phyloP scores from a whole-genome alignment of 2,329 filamentous ascomycete genomes.

The Hortaea werneckii region DNA sequence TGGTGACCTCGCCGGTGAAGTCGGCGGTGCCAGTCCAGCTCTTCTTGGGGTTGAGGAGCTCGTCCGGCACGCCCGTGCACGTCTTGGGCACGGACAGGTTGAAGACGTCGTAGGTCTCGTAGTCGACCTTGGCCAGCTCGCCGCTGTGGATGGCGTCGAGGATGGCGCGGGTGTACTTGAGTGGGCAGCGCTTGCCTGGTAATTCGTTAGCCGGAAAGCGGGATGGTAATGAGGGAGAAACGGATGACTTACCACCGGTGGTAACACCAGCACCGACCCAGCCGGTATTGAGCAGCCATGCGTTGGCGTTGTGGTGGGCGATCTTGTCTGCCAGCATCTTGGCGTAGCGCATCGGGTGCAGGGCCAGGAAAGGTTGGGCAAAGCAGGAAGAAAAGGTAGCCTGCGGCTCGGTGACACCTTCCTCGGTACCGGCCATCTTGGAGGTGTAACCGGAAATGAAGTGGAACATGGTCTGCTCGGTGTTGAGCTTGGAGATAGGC shows the following conservation, averaged over 20 bases:
- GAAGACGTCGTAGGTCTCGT: constrained; percentile 92
- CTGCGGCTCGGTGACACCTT: constrained; percentile 92
- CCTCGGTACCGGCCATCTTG: constrained; percentile 99
- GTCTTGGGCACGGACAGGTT: constrained; percentile 91
- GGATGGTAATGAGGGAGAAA: too few species aligned
- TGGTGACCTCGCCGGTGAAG: constrained; percentile 81
- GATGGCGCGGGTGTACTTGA: constrained; percentile 98
- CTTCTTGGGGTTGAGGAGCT: constrained; percentile 89
- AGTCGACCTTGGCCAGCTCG: constrained; percentile 85
- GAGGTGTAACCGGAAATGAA: constrained; percentile 99
- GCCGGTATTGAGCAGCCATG: constrained; percentile 96
- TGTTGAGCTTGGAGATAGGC: constrained; percentile 92
- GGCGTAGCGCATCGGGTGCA: constrained; percentile 98
- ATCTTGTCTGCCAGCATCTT: constrained; percentile 99
- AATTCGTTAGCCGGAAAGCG: not conserved
- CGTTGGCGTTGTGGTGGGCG: constrained; percentile 84
- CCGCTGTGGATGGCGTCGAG: constrained; percentile 96
- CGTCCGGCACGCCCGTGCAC: constrained; percentile 78
- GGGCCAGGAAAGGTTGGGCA: constrained; percentile 94
- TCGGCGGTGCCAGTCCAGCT: constrained; percentile 78
- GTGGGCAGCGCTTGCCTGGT: constrained; percentile 69
- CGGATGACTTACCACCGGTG: constrained; percentile 35
- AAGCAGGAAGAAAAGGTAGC: constrained; percentile 99
- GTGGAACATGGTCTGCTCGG: constrained; percentile 98
- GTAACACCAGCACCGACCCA: constrained; percentile 89